Percentiles rank a stretch among this genome's conserved stretches.
These are phyloP conservation scores for Biscutella laevigata DNA, from an alignment of 441 rosid genomes.

Conservation along the genomic window DNA sequence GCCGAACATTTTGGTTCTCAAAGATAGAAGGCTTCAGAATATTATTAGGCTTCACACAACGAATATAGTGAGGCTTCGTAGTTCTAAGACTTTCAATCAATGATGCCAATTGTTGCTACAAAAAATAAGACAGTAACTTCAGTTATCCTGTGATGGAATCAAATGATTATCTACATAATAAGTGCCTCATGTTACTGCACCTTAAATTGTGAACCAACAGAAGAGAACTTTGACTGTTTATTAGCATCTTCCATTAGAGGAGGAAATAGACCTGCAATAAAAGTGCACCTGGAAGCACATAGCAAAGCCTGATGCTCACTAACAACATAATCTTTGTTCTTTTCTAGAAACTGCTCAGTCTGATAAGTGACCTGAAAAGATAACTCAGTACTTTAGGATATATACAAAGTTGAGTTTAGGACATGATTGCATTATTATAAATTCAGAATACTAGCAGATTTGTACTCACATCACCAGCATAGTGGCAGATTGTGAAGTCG, in stretches of 20 bases:
- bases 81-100: slow-evolving; percentile 75
- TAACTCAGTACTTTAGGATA: slow-evolving; percentile 10
- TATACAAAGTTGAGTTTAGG: background rate
- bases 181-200: slow-evolving; percentile 31
- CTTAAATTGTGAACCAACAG: slow-evolving; percentile 86
- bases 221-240: slow-evolving; percentile 75
- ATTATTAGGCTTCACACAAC: slow-evolving; percentile 87
- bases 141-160: slow-evolving; percentile 1
- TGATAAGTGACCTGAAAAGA: slow-evolving; percentile 77
- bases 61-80: too few species aligned
- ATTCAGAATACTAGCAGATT: slow-evolving; percentile 2
- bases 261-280: slow-evolving; percentile 65
- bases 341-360: slow-evolving; percentile 76
- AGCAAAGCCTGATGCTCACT: slow-evolving; percentile 83
- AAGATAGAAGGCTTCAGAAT: slow-evolving; percentile 80
- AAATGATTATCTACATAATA: slow-evolving; percentile 2
- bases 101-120: slow-evolving; percentile 75
- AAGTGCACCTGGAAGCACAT: slow-evolving; percentile 67
- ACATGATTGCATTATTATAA: background rate
- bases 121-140: slow-evolving; percentile 18
- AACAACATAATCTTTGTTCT: slow-evolving; percentile 85
- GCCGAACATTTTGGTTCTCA: slow-evolving; percentile 70
- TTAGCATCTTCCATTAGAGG: slow-evolving; percentile 52
- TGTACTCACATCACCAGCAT: slow-evolving; percentile 69
- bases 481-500: too few species aligned